Conservation (phyloP, 2,329 filamentous ascomycete genomes). For the Talaromyces sp. region DNA sequence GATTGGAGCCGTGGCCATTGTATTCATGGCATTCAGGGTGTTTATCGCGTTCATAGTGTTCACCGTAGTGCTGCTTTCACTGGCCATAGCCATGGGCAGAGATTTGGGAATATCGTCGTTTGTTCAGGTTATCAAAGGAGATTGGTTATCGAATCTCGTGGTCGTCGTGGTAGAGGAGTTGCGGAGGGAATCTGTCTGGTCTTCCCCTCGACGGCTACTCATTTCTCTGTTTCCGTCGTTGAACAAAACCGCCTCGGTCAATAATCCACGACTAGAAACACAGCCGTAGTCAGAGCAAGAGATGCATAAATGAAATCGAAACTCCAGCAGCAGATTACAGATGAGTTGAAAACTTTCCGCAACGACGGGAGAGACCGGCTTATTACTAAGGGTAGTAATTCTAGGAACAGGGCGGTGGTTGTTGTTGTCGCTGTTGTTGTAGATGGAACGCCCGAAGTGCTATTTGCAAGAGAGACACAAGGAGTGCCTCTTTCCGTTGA, state of each 20-base stretch:
- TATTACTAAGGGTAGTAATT: not conserved
- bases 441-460: not conserved
- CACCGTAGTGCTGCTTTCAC: constrained; percentile 34
- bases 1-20: constrained; percentile 32
- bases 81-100: constrained; percentile 37
- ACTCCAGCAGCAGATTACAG: not conserved
- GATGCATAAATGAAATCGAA: constrained; percentile 11
- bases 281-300: constrained; percentile 21
- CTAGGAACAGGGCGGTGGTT: not conserved
- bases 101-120: constrained; percentile 27
- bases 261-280: constrained; percentile 8
- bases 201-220: constrained; percentile 44
- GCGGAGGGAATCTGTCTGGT: constrained; percentile 39
- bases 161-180: constrained; percentile 33
- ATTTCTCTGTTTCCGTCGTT: constrained; percentile 38
- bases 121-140: constrained; percentile 17
- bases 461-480: not conserved
- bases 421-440: not conserved
- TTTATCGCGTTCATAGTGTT: constrained; percentile 31
- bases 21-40: constrained; percentile 27
- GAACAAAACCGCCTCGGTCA: constrained; percentile 11
- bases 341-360: not conserved
- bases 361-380: not conserved
- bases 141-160: not conserved
- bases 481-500: not conserved